Percentiles rank a stretch among this genome's conserved stretches.
Conservation (phyloP, 768 basidiomycete species). For the Leucocoprinus leucothites region DNA sequence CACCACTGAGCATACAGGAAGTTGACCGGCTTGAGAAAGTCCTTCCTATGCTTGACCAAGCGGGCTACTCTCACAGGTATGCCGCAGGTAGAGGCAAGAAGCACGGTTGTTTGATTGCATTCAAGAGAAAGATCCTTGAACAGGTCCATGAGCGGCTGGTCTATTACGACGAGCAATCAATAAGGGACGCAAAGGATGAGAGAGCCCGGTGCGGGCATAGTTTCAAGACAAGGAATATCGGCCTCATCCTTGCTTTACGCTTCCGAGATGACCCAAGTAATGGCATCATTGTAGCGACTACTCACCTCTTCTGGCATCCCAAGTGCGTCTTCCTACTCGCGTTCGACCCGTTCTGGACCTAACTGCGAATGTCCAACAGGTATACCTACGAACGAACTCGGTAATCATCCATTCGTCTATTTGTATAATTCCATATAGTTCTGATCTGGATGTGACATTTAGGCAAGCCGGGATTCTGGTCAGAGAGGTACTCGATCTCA, state of each 20-base stretch:
- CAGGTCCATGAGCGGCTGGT: slow-evolving; percentile 46
- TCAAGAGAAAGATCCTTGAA: slow-evolving; percentile 49
- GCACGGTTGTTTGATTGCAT: slow-evolving; percentile 86
- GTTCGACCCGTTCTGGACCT: too few relatives aligned
- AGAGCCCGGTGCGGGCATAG: slow-evolving; percentile 47
- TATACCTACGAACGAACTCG: slow-evolving; percentile 84
- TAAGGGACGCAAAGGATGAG: slow-evolving; percentile 36
- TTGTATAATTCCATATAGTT: neutral
- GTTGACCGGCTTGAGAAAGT: slow-evolving; percentile 80
- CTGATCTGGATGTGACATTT: neutral
- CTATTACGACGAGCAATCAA: slow-evolving; percentile 64
- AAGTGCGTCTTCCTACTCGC: too few relatives aligned
- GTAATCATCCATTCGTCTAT: slow-evolving; percentile 28
- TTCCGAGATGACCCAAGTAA: slow-evolving; percentile 32
- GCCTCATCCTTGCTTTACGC: slow-evolving; percentile 65
- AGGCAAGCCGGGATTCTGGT: slow-evolving; percentile 80
- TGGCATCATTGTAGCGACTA: slow-evolving; percentile 80
- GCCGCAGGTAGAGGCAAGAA: slow-evolving; percentile 71
- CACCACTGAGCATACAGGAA: slow-evolving; percentile 50
- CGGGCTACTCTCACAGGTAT: slow-evolving; percentile 63
- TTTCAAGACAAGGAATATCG: slow-evolving; percentile 80
- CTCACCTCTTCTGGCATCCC: slow-evolving; percentile 96
- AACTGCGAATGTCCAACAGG: slow-evolving; percentile 30
- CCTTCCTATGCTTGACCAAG: slow-evolving; percentile 59
- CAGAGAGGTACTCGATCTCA: slow-evolving; percentile 58